Conservation (phyloP, 768 basidiomycete genomes). For the Psilocybe cubensis region DNA sequence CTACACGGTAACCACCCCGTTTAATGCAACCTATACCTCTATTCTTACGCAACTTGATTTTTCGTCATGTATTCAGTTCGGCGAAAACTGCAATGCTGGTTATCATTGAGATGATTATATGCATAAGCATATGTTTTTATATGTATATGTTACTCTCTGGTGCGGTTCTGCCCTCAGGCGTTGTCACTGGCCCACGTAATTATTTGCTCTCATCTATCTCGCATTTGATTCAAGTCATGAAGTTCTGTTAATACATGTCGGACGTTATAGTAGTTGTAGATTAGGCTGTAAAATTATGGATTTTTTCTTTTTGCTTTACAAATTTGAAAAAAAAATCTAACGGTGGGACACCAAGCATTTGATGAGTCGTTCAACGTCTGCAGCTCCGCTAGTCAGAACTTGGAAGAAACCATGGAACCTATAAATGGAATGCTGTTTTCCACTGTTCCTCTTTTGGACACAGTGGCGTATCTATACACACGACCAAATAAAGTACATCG, state of each 20-base stretch:
- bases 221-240: neutral
- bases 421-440: neutral
- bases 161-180: neutral
- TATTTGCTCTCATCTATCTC: neutral
- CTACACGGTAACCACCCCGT: conserved; percentile 24
- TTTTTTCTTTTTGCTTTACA: neutral
- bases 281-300: neutral
- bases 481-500: conserved; percentile 8
- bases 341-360: too few relatives aligned
- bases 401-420: too few relatives aligned
- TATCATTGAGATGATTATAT: conserved; percentile 32
- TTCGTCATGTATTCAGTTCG: conserved; percentile 47
- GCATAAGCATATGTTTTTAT: neutral
- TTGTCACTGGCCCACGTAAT: conserved; percentile 4
- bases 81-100: conserved; percentile 41
- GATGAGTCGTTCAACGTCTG: too few relatives aligned
- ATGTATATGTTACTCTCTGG: conserved; percentile 9
- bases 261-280: conserved; percentile 6
- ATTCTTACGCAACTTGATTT: conserved; percentile 38
- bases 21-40: conserved; percentile 25
- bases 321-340: too few relatives aligned
- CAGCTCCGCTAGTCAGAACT: too few relatives aligned
- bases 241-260: neutral
- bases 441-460: conserved; percentile 3
- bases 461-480: conserved; percentile 13